Evolutionary conservation across 331 rosid genomes (phyloP), one percentile per base, ranked within the genome.

Genomic region (Quercus phellos): DNA sequence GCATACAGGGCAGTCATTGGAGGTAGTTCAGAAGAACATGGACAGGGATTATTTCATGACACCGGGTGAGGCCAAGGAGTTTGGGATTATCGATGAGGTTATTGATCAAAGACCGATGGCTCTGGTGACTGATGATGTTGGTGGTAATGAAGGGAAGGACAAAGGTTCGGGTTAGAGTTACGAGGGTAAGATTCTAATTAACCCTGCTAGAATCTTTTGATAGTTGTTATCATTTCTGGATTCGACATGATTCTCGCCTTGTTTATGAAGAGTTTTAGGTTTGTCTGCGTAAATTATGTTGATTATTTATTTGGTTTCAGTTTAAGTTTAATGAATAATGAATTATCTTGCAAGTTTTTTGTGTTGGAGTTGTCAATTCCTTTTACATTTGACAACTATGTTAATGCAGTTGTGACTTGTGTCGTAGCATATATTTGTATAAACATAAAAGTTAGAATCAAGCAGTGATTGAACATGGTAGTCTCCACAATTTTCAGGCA

Each of bases 21-120:
- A 92, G 10, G 26, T 81, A n/a, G 70, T 95, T 56, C 84, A 92
- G 80, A 86, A 86, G 85, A 87, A 95, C 70, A 95, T 95, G 98
- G 98, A 95, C 55, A 83, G 97, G 76, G 99, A 95, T 81, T 75
- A 88, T 74, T 95, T 95, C 27, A 95, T 95, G 98, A 86, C 91
- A 63, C 87, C 98, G 0, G 79, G 83, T 74, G 99, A 95, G 87
- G 99, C 98, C 9, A 92, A 87, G 86, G 94, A 86, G 63, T 95
- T 92, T 64, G 99, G 99, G 42, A 69, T 95, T 72, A 92, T 95
- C 18, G 99, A 95, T 59, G 98, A 95, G 82, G 98, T 95, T 61
- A 95, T 95, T 74, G 96, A 90, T 82, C 85, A 92, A 78, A 95
- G 99, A 82, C 98, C 99, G 12, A 26, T 84, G 83, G 55, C 94